Percentiles rank a stretch among this genome's conserved stretches.
phyloP scores from a whole-genome alignment of 2,329 filamentous ascomycete species.

The Ramularia collo-cygni region DNA sequence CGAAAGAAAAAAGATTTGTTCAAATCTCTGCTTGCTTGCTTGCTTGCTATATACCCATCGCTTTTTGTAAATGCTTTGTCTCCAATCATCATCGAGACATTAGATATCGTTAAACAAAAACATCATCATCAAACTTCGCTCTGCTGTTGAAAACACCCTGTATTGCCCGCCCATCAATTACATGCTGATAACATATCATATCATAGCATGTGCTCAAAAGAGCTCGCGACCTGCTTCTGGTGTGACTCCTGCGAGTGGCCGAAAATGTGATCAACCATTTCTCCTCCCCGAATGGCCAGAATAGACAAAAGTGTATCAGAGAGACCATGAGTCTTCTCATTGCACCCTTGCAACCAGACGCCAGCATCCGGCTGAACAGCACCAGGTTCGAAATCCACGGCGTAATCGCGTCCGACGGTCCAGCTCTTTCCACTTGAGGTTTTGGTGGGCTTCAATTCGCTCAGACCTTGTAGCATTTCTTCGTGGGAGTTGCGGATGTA shows the following conservation, averaged over 20 bases:
- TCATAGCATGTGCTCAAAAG: slow-evolving; percentile 6
- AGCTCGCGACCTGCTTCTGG: slow-evolving; percentile 11
- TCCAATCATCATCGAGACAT: no score
- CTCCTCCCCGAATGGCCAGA: slow-evolving; percentile 30
- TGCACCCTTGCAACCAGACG: slow-evolving; percentile 90
- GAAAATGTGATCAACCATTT: slow-evolving; percentile 34
- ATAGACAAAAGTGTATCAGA: slow-evolving; percentile 34
- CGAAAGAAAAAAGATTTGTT: no score
- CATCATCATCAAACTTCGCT: no score
- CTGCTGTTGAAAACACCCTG: no score
- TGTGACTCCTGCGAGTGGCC: slow-evolving; percentile 16
- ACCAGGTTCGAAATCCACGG: slow-evolving; percentile 61
- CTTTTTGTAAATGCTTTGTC: no score
- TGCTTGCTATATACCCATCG: no score
- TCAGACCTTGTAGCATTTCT: slow-evolving; percentile 62
- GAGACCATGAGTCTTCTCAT: slow-evolving; percentile 87
- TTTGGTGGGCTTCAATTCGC: slow-evolving; percentile 56
- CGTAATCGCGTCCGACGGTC: slow-evolving; percentile 70
- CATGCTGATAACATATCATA: no score
- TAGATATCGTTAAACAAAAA: no score
- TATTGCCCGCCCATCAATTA: no score
- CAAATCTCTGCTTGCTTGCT: no score
- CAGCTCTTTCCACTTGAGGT: slow-evolving; percentile 47
- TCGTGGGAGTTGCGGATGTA: slow-evolving; percentile 75
- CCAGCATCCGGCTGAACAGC: slow-evolving; percentile 67